A percentile compares a stretch with the other conserved stretches of the same genome.
phyloP scores from a whole-genome alignment of 2,329 filamentous ascomycete genomes.

The Epichloe typhina region DNA sequence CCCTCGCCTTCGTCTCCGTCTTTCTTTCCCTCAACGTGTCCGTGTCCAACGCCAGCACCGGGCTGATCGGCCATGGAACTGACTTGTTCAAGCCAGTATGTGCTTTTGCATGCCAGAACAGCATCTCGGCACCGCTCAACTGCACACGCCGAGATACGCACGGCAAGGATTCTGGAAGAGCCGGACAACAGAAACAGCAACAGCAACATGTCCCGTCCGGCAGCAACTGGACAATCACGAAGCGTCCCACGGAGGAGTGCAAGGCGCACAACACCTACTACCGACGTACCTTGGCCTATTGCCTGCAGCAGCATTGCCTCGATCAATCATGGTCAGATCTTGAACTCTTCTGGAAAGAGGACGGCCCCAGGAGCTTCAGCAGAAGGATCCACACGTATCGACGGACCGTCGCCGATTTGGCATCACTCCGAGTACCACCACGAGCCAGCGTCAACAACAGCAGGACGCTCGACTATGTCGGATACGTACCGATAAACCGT shows the following conservation, averaged over 20 bases:
- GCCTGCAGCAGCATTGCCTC: not conserved
- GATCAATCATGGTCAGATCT: not conserved
- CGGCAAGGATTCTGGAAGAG: not conserved
- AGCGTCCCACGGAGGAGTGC: not conserved
- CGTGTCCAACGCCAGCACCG: not conserved
- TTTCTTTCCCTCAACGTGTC: not conserved
- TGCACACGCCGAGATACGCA: slow-evolving; percentile 8
- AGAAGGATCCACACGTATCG: not conserved
- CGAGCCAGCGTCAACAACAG: not conserved
- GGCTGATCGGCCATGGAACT: slow-evolving; percentile 10
- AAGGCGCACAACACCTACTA: not conserved
- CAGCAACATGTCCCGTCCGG: not conserved
- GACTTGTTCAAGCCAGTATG: slow-evolving; percentile 16
- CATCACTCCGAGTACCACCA: not conserved
- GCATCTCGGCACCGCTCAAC: slow-evolving; percentile 11
- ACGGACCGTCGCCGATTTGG: not conserved
- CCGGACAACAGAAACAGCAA: too few species aligned
- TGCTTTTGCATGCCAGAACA: slow-evolving; percentile 15
- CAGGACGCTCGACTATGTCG: slow-evolving; percentile 7
- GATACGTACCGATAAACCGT: slow-evolving; percentile 1
- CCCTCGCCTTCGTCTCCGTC: not conserved
- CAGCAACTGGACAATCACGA: not conserved
- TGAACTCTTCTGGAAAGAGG: not conserved
- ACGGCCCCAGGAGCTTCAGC: not conserved
- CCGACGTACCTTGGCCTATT: not conserved